Evolutionary conservation across 1,284 basidiomycete genomes (phyloP), one percentile per base, ranked within the genome.

Genomic region (Mycosarcoma mackinlayi): DNA sequence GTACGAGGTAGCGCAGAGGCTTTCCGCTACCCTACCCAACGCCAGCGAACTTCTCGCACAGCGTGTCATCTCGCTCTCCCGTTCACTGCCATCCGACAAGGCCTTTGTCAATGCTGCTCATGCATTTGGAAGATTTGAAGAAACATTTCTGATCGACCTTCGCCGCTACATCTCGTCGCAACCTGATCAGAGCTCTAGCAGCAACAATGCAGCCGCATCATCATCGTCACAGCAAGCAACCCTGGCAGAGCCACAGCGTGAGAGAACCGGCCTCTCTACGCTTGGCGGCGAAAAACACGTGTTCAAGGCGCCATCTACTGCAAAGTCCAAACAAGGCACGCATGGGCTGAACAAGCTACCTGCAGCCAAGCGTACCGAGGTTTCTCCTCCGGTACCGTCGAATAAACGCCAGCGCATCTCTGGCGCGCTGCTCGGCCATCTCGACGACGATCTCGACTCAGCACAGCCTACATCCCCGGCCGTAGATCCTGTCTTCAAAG

Each of bases 121-220:
- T 58, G 86, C 89, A 27, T 95, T 95, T 84, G 92, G 92, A 81
- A 91, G 92, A 85, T 94, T 94, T 80, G 87, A 90, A 77, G 88
- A 86, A 62, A 85, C 86, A 16, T 87, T 88, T 56, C 85, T 90
- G 21, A 78, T 86, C 27, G 87, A 88, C 24, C 83, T 90, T 16
- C 76, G 73, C 27, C 41, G 44, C 35, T 59, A 48, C 38, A 55
- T 76, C 23, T 42, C 56, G 31, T 71, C 57, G 24, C 71, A 61
- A 24, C 71, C 41, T 2, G 54, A 50, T 1, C 48, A n/a, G 34
- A n/a, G 27, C 13, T 47, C 24, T 5, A 55, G n/a, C 38, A 31
- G 19, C 19, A 44, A n/a, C 28, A 56, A 65, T 27, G 21, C 63
- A 23, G 45, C 31, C 31, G 39, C 51, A 11, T 62, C 74, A 16